These are phyloP conservation scores for Citeromyces matritensis DNA, from an alignment of 805 yeast species.

Conservation along the genomic window DNA sequence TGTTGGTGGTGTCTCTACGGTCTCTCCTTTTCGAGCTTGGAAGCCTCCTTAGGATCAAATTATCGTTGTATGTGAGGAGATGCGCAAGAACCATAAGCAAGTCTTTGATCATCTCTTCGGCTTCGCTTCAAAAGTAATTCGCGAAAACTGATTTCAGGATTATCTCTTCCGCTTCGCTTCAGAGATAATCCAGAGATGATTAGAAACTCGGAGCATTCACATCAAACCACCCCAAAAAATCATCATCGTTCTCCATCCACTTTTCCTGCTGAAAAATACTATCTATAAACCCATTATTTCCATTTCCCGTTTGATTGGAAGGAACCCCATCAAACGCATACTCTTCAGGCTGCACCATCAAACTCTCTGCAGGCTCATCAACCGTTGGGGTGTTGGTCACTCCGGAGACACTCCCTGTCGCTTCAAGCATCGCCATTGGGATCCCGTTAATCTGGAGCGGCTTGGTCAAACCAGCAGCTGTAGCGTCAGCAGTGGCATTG, in stretches of 20 bases:
- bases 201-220: conserved; percentile 51
- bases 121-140: not conserved
- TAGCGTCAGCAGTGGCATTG: conserved; percentile 40
- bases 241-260: conserved; percentile 79
- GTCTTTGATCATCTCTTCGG: too few relatives aligned
- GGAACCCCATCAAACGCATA: too few relatives aligned
- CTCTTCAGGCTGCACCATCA: too few relatives aligned
- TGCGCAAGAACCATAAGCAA: not conserved
- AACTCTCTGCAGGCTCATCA: conserved; percentile 2
- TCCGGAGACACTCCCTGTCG: conserved; percentile 49
- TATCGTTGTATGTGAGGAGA: not conserved
- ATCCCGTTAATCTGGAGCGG: conserved; percentile 22
- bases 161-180: too few relatives aligned
- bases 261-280: conserved; percentile 66
- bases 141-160: too few relatives aligned
- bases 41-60: not conserved
- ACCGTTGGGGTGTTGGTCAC: not conserved
- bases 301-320: not conserved
- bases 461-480: conserved; percentile 41
- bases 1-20: too few relatives aligned
- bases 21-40: not conserved
- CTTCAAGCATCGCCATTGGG: conserved; percentile 44
- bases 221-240: conserved; percentile 90
- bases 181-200: conserved; percentile 2
- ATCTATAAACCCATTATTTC: conserved; percentile 20